phyloP scores from a whole-genome alignment of 2,329 filamentous ascomycete species.

The Arthrobotrys iridis region DNA sequence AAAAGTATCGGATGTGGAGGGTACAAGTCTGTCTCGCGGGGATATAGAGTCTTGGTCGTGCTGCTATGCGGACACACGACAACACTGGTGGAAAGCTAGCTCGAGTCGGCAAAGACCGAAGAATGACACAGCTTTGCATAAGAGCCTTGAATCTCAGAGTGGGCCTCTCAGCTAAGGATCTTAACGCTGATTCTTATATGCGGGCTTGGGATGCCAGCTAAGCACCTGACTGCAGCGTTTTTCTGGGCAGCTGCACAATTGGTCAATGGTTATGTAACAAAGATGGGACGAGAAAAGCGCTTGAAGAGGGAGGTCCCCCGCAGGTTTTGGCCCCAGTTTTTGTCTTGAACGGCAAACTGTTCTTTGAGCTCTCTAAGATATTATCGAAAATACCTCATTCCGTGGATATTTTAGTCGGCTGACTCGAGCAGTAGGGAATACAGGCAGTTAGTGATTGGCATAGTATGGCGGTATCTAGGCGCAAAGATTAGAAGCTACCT shows the following conservation, averaged over 20 bases:
- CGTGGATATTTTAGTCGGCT: neutral
- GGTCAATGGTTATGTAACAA: neutral
- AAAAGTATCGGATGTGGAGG: neutral
- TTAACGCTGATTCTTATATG: neutral
- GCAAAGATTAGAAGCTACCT: conserved; percentile 34
- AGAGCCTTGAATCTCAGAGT: conserved; percentile 20
- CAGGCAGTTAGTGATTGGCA: conserved; percentile 3
- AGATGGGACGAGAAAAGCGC: conserved; percentile 24
- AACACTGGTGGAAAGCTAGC: neutral
- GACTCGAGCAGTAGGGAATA: conserved; percentile 4
- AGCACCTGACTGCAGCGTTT: conserved; percentile 1
- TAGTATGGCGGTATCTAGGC: neutral
- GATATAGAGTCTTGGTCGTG: conserved; percentile 3
- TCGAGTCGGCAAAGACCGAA: conserved; percentile 37
- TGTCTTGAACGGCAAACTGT: no score
- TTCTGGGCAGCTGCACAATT: conserved; percentile 7
- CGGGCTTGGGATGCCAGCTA: neutral
- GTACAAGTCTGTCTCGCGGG: neutral
- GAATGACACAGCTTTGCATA: conserved; percentile 26
- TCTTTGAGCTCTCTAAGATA: no score
- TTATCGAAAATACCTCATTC: conserved; percentile 29
- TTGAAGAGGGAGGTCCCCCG: conserved; percentile 32
- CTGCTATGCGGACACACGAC: conserved; percentile 19
- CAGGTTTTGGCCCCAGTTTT: neutral
- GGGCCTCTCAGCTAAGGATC: neutral